Conservation (phyloP, 768 basidiomycete species). For the Porphyrellus cyaneotinctus region DNA sequence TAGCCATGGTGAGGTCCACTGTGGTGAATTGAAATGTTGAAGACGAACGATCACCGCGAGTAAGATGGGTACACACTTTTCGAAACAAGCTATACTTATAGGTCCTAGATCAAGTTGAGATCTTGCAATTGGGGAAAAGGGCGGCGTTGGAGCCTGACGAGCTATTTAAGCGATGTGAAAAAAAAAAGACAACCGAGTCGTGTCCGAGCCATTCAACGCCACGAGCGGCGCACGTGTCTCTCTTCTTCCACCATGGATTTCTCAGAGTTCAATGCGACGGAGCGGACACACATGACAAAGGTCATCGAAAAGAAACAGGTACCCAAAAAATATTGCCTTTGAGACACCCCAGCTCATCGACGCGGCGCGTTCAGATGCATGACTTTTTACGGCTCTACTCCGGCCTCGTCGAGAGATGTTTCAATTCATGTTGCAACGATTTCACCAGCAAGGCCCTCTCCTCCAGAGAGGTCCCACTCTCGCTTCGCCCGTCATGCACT, state of each 20-base stretch:
- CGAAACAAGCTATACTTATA: slow-evolving; percentile 11
- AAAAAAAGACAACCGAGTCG: too few species aligned
- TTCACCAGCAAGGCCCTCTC: slow-evolving; percentile 94
- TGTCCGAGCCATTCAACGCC: too few species aligned
- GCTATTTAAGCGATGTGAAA: too few species aligned
- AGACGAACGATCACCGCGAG: slow-evolving; percentile 7
- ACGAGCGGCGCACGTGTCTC: not conserved
- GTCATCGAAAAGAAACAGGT: slow-evolving; percentile 98
- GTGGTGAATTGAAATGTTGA: slow-evolving; percentile 15
- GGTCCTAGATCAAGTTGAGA: too few species aligned
- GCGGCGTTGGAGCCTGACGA: not conserved
- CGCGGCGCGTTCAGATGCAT: slow-evolving; percentile 69
- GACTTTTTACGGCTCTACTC: slow-evolving; percentile 96
- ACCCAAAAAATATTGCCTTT: slow-evolving; percentile 12
- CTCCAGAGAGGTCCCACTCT: slow-evolving; percentile 73
- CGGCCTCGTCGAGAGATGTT: slow-evolving; percentile 92
- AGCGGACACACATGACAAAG: slow-evolving; percentile 94
- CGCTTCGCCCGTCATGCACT: not conserved
- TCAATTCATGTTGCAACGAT: slow-evolving; percentile 92
- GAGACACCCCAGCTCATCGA: slow-evolving; percentile 5
- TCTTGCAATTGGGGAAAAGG: not conserved
- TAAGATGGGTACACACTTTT: slow-evolving; percentile 18
- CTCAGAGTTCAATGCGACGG: slow-evolving; percentile 81
- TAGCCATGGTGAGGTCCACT: slow-evolving; percentile 55
- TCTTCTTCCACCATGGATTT: slow-evolving; percentile 67